Base-by-base conservation (phyloP, 345 rosid genomes). In the Hibiscus trionum region DNA sequence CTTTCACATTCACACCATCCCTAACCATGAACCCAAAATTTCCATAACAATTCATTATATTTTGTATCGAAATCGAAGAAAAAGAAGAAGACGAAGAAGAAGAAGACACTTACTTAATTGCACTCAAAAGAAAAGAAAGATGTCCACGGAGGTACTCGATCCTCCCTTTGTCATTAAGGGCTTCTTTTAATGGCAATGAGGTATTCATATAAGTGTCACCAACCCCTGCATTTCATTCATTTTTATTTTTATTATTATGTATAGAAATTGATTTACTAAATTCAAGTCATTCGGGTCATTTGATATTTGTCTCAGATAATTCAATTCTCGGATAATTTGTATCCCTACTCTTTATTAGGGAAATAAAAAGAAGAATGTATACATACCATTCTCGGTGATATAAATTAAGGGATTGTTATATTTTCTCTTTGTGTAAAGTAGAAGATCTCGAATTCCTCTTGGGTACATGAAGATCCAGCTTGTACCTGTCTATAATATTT, bases 371-470 rank as follows among this genome's bases (percentile, higher is more conserved):
- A 2, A 46, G 5, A 16, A 42, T 2, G 5, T 72, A 67, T 4
- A 29, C 29, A 10, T 84, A 83, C 93, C 93, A 21, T 88, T 88
- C 61, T 86, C 93, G 15, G 90, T 85, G 7, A 88, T 79, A 72
- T 80, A 82, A 52, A 88, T 79, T n/a, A 70, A 11, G 4, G 89
- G 93, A 46, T 83, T 68, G 12, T 84, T 77, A 72, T 82, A 88
- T 61, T 82, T 84, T 33, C 73, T 60, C 70, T 86, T 84, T 58
- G 76, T 72, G 68, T 86, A 75, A 9, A 85, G 63, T 69, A 87
- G 55, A 11, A 85, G 67, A 60, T 84, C 83, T 37, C 65, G 77
- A 62, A 88, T 31, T 44, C 93, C 93, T 39, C 14, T 26, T 17
- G 9, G 21, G 5, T 86, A 82, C 16, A 80, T 77, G 67, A 60